Conservation (phyloP, 345 rosid species). For the Arabidopsis arenosa region DNA sequence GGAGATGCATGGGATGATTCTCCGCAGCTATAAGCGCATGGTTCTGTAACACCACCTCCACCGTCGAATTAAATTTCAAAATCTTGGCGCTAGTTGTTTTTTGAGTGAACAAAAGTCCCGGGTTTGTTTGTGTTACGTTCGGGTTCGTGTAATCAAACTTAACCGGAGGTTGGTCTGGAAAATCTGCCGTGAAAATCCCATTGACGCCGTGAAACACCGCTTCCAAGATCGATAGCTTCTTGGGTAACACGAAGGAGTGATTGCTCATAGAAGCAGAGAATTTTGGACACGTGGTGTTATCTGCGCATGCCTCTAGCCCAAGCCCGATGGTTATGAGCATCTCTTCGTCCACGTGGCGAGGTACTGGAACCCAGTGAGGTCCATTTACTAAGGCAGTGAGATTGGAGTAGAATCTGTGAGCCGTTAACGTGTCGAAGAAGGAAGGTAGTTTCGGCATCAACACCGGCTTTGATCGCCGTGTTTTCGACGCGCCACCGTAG, state of each 20-base stretch:
- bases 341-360: constrained; percentile 61
- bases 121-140: constrained; percentile 36
- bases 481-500: constrained; percentile 49
- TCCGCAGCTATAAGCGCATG: constrained; percentile 63
- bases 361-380: constrained; percentile 72
- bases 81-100: constrained; percentile 68
- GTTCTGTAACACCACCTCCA: constrained; percentile 79
- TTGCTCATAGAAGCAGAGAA: constrained; percentile 85
- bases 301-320: constrained; percentile 53
- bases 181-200: constrained; percentile 70
- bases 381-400: constrained; percentile 53
- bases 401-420: constrained; percentile 62
- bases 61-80: constrained; percentile 72
- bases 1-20: constrained; percentile 90
- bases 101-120: constrained; percentile 48
- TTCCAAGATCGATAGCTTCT: constrained; percentile 59
- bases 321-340: constrained; percentile 78
- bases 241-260: constrained; percentile 61
- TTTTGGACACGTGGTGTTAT: constrained; percentile 58
- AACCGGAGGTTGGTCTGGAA: constrained; percentile 66
- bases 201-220: constrained; percentile 58
- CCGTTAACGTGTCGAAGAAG: constrained; percentile 70
- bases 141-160: constrained; percentile 69
- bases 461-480: constrained; percentile 39
- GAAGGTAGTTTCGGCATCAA: constrained; percentile 74